phyloP scores from a whole-genome alignment of 2,329 filamentous ascomycete species.

The Penicillium sp. region DNA sequence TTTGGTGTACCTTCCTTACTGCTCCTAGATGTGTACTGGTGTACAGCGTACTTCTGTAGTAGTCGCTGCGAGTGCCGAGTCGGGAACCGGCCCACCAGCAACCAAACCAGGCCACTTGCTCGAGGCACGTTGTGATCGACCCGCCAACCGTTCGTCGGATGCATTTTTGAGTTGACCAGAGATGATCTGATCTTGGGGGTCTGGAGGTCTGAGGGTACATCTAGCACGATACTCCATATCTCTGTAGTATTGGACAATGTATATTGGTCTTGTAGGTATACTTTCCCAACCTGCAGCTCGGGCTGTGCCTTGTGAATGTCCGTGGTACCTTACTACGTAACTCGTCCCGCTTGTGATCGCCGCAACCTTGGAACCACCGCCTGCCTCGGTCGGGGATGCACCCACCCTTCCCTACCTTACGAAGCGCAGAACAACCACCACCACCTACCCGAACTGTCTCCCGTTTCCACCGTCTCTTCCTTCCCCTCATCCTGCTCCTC shows the following conservation, averaged over 20 bases:
- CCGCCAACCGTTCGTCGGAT: not conserved
- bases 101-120: not conserved
- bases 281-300: not conserved
- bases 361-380: conserved; percentile 5
- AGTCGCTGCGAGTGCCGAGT: not conserved
- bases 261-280: not conserved
- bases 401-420: no score
- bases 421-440: no score
- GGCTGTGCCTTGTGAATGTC: not conserved
- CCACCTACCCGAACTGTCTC: no score
- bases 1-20: no score
- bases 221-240: no score
- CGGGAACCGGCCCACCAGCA: not conserved
- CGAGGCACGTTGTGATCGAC: conserved; percentile 1
- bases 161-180: no score
- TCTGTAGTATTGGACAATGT: no score
- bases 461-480: not conserved
- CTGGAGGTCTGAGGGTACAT: not conserved
- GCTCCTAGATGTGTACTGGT: no score
- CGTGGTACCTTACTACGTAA: no score
- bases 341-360: not conserved
- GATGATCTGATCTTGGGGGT: no score
- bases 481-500: conserved; percentile 11
- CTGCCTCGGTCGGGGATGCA: conserved; percentile 8
- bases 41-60: no score